phyloP scores from a whole-genome alignment of 1,139 yeast genomes.

The Kurtzmaniella quercitrusa region DNA sequence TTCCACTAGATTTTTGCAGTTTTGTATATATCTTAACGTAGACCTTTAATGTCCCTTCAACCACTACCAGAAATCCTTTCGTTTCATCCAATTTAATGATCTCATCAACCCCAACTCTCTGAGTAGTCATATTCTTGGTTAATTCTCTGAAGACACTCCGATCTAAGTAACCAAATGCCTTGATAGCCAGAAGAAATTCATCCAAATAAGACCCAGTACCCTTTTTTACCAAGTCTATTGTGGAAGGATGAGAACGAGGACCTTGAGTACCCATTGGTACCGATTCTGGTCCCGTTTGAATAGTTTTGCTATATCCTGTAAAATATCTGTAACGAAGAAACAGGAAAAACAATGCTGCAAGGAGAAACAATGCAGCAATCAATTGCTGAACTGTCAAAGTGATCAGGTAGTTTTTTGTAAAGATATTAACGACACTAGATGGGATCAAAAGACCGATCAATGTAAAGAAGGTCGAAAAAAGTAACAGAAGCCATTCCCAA shows the following conservation, averaged over 20 bases:
- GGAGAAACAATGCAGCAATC: slow-evolving; percentile 16
- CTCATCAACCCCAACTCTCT: slow-evolving; percentile 75
- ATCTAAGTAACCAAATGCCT: slow-evolving; percentile 90
- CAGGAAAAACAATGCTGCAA: slow-evolving; percentile 22
- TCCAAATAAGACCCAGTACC: slow-evolving; percentile 57
- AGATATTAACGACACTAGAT: slow-evolving; percentile 16
- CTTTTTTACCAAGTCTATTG: slow-evolving; percentile 20
- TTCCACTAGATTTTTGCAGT: not conserved
- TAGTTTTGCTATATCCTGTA: slow-evolving; percentile 32
- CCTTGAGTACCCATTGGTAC: slow-evolving; percentile 9
- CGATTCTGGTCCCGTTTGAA: slow-evolving; percentile 1
- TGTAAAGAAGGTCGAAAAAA: slow-evolving; percentile 16
- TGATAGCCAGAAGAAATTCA: slow-evolving; percentile 85
- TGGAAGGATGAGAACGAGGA: slow-evolving; percentile 10
- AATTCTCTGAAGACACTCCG: slow-evolving; percentile 87
- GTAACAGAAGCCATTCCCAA: slow-evolving; percentile 9
- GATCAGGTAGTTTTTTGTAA: slow-evolving; percentile 29
- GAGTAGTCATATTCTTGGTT: slow-evolving; percentile 89
- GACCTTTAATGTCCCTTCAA: slow-evolving; percentile 84
- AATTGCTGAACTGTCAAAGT: slow-evolving; percentile 34
- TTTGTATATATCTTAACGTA: slow-evolving; percentile 49
- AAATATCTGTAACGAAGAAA: slow-evolving; percentile 37
- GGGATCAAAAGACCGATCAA: slow-evolving; percentile 20
- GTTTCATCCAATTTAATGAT: slow-evolving; percentile 67
- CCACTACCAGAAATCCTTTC: slow-evolving; percentile 88